Conservation (phyloP, 768 basidiomycete species). For the Boletus rex-veris region DNA sequence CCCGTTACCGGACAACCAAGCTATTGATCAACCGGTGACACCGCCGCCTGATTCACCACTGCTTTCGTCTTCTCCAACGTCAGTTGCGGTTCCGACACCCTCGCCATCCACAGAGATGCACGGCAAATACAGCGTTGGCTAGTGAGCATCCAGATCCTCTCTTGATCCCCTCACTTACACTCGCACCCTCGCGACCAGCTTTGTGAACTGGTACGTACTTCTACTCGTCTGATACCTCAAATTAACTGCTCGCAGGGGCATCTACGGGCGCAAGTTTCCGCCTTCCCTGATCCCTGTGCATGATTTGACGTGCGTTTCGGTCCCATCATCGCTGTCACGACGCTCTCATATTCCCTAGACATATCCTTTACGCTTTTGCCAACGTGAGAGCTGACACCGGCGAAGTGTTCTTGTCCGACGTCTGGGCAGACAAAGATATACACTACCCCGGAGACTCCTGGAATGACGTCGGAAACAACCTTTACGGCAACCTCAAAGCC, state of each 20-base stretch:
- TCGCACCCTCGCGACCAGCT: slow-evolving; percentile 39
- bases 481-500: slow-evolving; percentile 95
- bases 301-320: slow-evolving; percentile 72
- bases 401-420: slow-evolving; percentile 83
- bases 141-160: slow-evolving; percentile 46
- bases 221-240: not conserved
- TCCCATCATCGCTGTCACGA: not conserved
- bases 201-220: slow-evolving; percentile 65
- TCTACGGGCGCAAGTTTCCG: slow-evolving; percentile 90
- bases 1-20: slow-evolving; percentile 12
- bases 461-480: slow-evolving; percentile 86
- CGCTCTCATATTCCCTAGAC: slow-evolving; percentile 41
- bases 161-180: slow-evolving; percentile 7
- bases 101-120: slow-evolving; percentile 34
- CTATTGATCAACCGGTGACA: slow-evolving; percentile 11
- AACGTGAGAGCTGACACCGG: slow-evolving; percentile 81
- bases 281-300: slow-evolving; percentile 79
- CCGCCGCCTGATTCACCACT: slow-evolving; percentile 7
- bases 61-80: slow-evolving; percentile 1
- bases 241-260: slow-evolving; percentile 59
- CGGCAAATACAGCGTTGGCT: slow-evolving; percentile 77
- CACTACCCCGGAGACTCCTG: slow-evolving; percentile 95
- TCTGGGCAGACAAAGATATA: slow-evolving; percentile 96
- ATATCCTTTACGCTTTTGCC: slow-evolving; percentile 92
- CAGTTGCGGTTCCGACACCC: slow-evolving; percentile 12